These are phyloP conservation scores for Solanum bulbocastanum DNA, from an alignment of 257 asterid species.

Conservation along the genomic window DNA sequence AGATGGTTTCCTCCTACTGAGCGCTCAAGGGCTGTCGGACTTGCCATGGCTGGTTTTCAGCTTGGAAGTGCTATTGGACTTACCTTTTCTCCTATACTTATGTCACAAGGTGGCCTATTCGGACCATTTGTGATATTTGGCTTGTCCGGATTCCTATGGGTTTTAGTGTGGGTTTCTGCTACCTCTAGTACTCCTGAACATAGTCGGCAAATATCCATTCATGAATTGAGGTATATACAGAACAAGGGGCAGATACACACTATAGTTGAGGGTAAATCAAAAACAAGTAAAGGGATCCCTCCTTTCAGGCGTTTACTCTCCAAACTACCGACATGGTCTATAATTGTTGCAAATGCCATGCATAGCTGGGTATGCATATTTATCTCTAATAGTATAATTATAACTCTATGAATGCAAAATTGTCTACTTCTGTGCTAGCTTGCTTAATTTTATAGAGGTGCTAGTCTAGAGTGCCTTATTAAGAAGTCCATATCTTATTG, in stretches of 20 bases:
- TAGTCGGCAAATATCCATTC: conserved; percentile 60
- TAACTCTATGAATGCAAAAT: background rate
- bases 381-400: background rate
- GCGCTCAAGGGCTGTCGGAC: conserved; percentile 96
- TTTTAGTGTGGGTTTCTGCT: conserved; percentile 86
- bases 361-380: conserved; percentile 77
- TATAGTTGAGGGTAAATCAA: conserved; percentile 20
- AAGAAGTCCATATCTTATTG: background rate
- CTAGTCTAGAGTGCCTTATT: background rate
- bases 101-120: conserved; percentile 82
- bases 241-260: conserved; percentile 29
- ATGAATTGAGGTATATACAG: conserved; percentile 74
- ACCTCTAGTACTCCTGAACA: conserved; percentile 79
- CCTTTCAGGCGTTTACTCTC: conserved; percentile 84
- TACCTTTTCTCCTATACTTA: conserved; percentile 87
- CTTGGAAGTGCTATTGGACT: conserved; percentile 99
- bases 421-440: background rate
- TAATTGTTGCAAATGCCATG: conserved; percentile 92
- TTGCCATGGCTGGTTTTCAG: conserved; percentile 99
- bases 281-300: conserved; percentile 49
- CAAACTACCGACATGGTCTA: conserved; percentile 90
- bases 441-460: background rate
- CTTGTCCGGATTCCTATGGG: conserved; percentile 84
- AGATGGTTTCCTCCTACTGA: conserved; percentile 97
- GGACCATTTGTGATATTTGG: conserved; percentile 98